Evolutionary conservation across 2,329 filamentous ascomycete genomes (phyloP).

Genomic region (Nannizzia gypsea): DNA sequence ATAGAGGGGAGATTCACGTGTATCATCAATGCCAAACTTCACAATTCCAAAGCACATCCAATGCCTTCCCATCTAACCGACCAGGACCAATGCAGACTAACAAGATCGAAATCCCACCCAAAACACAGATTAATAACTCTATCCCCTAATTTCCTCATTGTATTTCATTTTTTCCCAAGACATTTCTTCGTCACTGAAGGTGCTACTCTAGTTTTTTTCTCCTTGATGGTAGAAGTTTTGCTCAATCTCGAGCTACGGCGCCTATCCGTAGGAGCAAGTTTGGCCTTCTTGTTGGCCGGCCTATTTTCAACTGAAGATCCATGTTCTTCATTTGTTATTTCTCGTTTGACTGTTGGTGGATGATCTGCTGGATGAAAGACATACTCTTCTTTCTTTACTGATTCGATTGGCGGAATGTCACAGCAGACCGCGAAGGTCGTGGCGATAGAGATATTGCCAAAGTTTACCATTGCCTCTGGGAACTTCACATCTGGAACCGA

Average conservation of each 20-base stretch:
- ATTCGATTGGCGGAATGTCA: background rate
- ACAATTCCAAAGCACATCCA: background rate
- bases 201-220: background rate
- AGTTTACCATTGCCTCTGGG: background rate
- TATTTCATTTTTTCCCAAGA: background rate
- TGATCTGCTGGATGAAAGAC: background rate
- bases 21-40: background rate
- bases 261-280: background rate
- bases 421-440: background rate
- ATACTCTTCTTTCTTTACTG: background rate
- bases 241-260: background rate
- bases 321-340: background rate
- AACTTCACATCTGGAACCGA: background rate
- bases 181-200: background rate
- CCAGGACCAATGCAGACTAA: background rate
- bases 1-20: background rate
- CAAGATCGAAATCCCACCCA: background rate
- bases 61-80: background rate
- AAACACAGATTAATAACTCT: background rate
- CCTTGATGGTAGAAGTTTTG: background rate
- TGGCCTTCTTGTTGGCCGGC: background rate
- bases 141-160: background rate
- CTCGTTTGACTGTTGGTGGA: background rate
- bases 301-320: background rate
- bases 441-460: background rate